Evolutionary conservation across 768 basidiomycete species (phyloP).

Genomic region (Jaapia argillacea): DNA sequence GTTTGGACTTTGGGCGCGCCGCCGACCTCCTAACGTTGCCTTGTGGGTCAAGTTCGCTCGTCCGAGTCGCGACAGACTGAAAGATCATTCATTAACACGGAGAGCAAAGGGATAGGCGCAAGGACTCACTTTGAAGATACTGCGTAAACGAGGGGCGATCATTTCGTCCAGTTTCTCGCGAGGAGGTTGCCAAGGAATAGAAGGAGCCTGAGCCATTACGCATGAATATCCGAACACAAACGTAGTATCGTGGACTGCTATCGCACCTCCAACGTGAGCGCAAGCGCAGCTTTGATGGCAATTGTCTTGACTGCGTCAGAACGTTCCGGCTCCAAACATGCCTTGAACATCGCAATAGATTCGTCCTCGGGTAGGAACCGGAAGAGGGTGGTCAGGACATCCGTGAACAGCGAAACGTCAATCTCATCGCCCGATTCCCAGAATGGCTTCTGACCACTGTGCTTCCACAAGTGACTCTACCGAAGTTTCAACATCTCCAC

Average conservation of each 20-base stretch:
- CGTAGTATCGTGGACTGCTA: no score
- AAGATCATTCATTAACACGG: constrained; percentile 1
- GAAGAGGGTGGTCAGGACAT: constrained; percentile 64
- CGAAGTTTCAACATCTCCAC: no score
- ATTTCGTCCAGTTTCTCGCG: constrained; percentile 36
- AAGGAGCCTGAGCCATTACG: constrained; percentile 33
- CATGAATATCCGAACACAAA: no score
- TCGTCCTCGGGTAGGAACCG: constrained; percentile 61
- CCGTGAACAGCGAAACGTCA: constrained; percentile 68
- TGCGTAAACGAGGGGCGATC: constrained; percentile 38
- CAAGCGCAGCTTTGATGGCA: constrained; percentile 65
- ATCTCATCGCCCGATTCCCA: constrained; percentile 63
- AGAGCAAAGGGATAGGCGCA: neutral
- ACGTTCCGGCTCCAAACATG: constrained; percentile 65
- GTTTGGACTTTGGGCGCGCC: constrained; percentile 51
- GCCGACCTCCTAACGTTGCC: constrained; percentile 45
- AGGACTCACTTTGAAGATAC: constrained; percentile 43
- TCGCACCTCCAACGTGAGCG: constrained; percentile 54
- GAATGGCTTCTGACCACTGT: constrained; percentile 37
- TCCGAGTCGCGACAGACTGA: constrained; percentile 40
- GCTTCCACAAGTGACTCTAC: no score
- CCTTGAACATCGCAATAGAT: constrained; percentile 45
- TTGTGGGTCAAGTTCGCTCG: constrained; percentile 50
- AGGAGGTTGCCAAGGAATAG: constrained; percentile 47
- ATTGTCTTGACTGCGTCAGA: constrained; percentile 76